phyloP scores from a whole-genome alignment of 805 yeast genomes.

The Jamesozyma lodderae region DNA sequence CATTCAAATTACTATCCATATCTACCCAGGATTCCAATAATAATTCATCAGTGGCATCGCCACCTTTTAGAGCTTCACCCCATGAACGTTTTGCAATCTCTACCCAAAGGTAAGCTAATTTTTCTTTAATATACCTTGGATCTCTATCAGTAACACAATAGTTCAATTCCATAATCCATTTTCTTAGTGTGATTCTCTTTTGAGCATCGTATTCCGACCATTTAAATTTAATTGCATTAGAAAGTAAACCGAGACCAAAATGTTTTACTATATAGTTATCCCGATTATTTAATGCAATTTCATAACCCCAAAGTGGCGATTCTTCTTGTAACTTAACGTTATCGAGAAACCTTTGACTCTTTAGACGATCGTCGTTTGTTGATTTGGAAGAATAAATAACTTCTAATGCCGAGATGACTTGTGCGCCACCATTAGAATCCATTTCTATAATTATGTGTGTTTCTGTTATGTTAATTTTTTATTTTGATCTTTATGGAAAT shows the following conservation, averaged over 20 bases:
- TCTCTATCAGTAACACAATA: constrained; percentile 50
- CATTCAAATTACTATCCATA: constrained; percentile 72
- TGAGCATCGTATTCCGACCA: constrained; percentile 48
- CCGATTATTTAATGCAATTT: constrained; percentile 56
- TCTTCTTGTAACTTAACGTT: constrained; percentile 67
- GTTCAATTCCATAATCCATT: constrained; percentile 79
- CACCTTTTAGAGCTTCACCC: constrained; percentile 58
- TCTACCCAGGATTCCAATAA: constrained; percentile 66
- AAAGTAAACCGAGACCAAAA: constrained; percentile 76
- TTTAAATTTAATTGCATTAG: constrained; percentile 52
- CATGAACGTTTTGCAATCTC: constrained; percentile 82
- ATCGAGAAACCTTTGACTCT: constrained; percentile 63
- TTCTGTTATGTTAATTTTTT: no score
- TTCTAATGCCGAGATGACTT: constrained; percentile 69
- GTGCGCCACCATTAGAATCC: constrained; percentile 62
- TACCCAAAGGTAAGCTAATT: constrained; percentile 85
- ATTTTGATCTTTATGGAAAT: no score
- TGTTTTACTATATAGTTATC: constrained; percentile 71
- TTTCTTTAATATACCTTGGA: constrained; percentile 86
- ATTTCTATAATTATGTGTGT: no score
- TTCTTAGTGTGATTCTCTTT: constrained; percentile 59
- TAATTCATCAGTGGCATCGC: constrained; percentile 33
- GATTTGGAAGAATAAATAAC: constrained; percentile 62
- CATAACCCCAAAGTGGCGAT: constrained; percentile 89
- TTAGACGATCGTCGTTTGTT: constrained; percentile 45